Conservation (phyloP, 371 early-diverging fungal species). For the Apophysomyces ossiformis region DNA sequence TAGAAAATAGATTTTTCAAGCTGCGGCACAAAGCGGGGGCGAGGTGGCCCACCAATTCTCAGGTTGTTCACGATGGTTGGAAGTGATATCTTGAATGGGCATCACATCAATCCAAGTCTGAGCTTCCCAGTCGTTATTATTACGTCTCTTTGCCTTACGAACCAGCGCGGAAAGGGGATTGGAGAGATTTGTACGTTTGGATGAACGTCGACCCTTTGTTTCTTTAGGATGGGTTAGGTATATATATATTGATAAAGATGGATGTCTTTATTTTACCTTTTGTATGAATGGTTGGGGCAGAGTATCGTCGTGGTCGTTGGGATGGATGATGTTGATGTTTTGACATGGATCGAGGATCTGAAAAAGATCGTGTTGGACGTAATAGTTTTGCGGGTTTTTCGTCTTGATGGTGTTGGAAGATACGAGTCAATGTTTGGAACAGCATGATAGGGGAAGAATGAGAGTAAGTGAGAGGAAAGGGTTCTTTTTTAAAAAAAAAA, state of each 20-base stretch:
- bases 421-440: conserved; percentile 2
- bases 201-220: neutral
- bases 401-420: neutral
- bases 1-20: neutral
- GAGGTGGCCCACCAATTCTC: conserved; percentile 30
- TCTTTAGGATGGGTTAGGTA: neutral
- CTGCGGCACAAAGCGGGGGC: conserved; percentile 14
- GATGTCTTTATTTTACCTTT: conserved; percentile 7
- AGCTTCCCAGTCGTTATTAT: conserved; percentile 5
- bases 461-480: neutral
- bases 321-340: conserved; percentile 1
- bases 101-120: conserved; percentile 22
- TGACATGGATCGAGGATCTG: neutral
- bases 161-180: conserved; percentile 20
- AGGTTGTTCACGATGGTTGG: conserved; percentile 10
- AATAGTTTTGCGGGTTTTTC: neutral
- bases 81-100: conserved; percentile 14
- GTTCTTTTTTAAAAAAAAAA: neutral
- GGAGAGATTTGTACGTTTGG: conserved; percentile 20
- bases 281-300: conserved; percentile 16
- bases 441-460: neutral
- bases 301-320: conserved; percentile 25
- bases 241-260: neutral
- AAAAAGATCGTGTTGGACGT: conserved; percentile 8
- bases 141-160: conserved; percentile 14